Evolutionary conservation across 164 flowering plant genomes (phyloP).

Genomic region (Dillenia turbinata): DNA sequence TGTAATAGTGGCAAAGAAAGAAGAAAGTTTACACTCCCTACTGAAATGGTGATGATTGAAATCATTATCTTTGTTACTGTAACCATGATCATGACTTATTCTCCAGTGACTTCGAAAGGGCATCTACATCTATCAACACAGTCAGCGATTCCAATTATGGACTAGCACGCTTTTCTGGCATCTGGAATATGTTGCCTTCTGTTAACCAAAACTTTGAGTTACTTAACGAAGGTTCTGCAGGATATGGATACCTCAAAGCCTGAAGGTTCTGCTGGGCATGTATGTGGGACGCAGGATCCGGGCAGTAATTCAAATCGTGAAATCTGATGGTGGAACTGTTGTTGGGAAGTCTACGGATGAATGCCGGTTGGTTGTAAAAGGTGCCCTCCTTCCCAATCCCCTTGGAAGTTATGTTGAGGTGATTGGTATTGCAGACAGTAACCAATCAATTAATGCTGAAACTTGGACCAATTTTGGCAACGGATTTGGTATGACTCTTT

Average conservation of each 20-base stretch:
- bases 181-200: too few relatives aligned
- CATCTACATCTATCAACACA: too few relatives aligned
- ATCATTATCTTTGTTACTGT: too few relatives aligned
- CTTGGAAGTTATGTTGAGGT: slow-evolving; percentile 74
- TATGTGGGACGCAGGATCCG: slow-evolving; percentile 67
- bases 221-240: slow-evolving; percentile 11
- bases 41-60: too few relatives aligned
- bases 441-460: slow-evolving; percentile 74
- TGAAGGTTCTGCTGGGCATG: slow-evolving; percentile 57
- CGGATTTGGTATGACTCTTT: slow-evolving; percentile 43
- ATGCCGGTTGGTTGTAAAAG: slow-evolving; percentile 53
- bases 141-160: too few relatives aligned
- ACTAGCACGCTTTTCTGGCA: too few relatives aligned
- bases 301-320: slow-evolving; percentile 64
- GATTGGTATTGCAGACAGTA: slow-evolving; percentile 83
- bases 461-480: slow-evolving; percentile 85
- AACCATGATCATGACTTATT: too few relatives aligned
- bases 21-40: too few relatives aligned
- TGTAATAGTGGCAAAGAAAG: too few relatives aligned
- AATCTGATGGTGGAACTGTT: slow-evolving; percentile 46
- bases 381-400: slow-evolving; percentile 37
- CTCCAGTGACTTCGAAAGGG: too few relatives aligned
- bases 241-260: slow-evolving; percentile 84
- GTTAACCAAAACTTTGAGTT: too few relatives aligned
- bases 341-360: slow-evolving; percentile 78